Evolutionary conservation across 202 grass and related monocot species (phyloP).

Genomic region (Eragrostis tef): DNA sequence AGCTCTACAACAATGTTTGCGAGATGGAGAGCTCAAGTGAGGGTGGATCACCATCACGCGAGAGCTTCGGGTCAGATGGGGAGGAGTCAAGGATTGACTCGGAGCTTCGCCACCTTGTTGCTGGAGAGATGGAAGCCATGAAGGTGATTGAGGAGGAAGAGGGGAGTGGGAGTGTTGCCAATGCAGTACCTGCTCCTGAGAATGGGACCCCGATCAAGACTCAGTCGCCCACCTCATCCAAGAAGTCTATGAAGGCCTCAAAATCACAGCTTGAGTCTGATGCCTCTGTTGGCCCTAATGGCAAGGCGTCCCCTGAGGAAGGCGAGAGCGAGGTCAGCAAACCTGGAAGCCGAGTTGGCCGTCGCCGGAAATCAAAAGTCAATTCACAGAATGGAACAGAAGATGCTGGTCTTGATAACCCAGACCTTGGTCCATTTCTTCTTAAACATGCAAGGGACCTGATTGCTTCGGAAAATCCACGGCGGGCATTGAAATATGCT

Average conservation of each 20-base stretch:
- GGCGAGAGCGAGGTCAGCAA: constrained; percentile 64
- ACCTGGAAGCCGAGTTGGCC: constrained; percentile 50
- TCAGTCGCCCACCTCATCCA: constrained; percentile 63
- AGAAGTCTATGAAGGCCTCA: constrained; percentile 66
- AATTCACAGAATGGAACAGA: constrained; percentile 62
- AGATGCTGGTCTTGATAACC: constrained; percentile 77
- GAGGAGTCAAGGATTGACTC: constrained; percentile 96
- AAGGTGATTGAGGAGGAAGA: constrained; percentile 84
- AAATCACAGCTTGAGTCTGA: constrained; percentile 57
- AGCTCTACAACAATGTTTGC: constrained; percentile 96
- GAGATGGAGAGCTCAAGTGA: constrained; percentile 95
- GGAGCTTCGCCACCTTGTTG: constrained; percentile 91
- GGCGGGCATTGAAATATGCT: constrained; percentile 88
- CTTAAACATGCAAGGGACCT: constrained; percentile 94
- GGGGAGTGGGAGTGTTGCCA: constrained; percentile 41
- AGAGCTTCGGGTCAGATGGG: constrained; percentile 80
- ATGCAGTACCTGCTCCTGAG: constrained; percentile 44
- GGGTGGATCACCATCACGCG: constrained; percentile 68
- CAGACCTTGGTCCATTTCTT: constrained; percentile 93
- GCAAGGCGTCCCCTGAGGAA: constrained; percentile 56
- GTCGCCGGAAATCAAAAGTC: constrained; percentile 56
- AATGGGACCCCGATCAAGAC: constrained; percentile 50
- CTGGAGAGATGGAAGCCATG: constrained; percentile 95
- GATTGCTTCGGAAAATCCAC: constrained; percentile 85
- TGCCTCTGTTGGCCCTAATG: constrained; percentile 58